A percentile compares a stretch with the other conserved stretches of the same genome.
Evolutionary conservation across 2,329 filamentous ascomycete genomes (phyloP).

Genomic region (Ophiostoma pallidulum): DNA sequence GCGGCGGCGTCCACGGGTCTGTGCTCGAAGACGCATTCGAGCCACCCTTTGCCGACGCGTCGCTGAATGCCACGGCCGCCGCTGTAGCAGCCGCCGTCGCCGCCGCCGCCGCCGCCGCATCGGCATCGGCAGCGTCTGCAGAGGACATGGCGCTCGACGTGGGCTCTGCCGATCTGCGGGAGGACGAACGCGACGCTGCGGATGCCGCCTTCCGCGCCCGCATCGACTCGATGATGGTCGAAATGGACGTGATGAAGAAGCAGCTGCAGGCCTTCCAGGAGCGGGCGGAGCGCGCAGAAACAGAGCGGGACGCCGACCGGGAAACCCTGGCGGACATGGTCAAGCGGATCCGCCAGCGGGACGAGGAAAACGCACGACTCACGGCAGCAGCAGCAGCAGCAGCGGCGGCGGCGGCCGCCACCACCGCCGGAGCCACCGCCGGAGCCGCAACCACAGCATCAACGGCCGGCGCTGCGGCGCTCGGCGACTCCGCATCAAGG

Average conservation of each 20-base stretch:
- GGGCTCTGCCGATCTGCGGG: no score
- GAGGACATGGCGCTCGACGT: background rate
- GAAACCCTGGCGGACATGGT: constrained; percentile 83
- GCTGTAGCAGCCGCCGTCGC: no score
- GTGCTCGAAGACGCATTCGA: constrained; percentile 39
- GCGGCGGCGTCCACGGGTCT: constrained; percentile 23
- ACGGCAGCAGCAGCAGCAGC: constrained; percentile 28
- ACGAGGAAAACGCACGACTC: constrained; percentile 47
- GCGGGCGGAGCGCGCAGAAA: constrained; percentile 71
- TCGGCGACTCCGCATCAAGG: background rate
- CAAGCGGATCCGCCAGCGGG: constrained; percentile 58
- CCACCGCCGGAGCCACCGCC: no score
- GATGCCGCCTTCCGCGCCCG: constrained; percentile 48
- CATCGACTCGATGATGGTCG: constrained; percentile 64
- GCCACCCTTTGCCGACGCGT: constrained; percentile 23
- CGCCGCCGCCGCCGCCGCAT: background rate
- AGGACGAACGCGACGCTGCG: background rate
- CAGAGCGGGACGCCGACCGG: constrained; percentile 61
- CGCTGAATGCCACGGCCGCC: no score
- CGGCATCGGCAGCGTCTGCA: background rate
- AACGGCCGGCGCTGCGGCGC: background rate
- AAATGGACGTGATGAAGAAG: constrained; percentile 72
- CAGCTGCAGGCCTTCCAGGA: constrained; percentile 70
- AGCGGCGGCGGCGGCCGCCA: constrained; percentile 18
- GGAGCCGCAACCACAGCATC: no score